These are phyloP conservation scores for Leccinum pallidistipes DNA, from an alignment of 1,284 basidiomycete genomes.

Conservation along the genomic window DNA sequence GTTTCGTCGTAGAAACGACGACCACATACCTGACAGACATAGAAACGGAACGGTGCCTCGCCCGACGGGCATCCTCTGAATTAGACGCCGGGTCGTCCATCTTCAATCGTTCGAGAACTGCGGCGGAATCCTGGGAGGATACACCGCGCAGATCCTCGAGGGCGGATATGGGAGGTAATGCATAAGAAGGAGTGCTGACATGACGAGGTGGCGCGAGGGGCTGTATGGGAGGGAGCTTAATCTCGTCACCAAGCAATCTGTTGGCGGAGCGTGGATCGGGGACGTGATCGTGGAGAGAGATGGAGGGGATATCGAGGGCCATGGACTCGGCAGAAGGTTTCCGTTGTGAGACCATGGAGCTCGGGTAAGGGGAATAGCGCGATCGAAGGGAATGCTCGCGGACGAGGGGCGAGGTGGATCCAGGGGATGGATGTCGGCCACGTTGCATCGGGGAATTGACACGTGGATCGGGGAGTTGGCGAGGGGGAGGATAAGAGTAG, in stretches of 20 bases:
- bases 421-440: constrained; percentile 27
- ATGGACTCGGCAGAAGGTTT: constrained; percentile 32
- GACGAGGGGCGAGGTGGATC: constrained; percentile 32
- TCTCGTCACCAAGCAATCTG: constrained; percentile 37
- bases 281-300: constrained; percentile 32
- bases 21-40: constrained; percentile 25
- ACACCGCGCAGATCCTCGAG: constrained; percentile 58
- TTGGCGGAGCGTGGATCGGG: constrained; percentile 19
- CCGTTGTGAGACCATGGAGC: constrained; percentile 28
- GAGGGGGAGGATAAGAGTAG: constrained; percentile 33
- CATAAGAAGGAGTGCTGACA: constrained; percentile 40
- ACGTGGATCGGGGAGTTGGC: constrained; percentile 32
- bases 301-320: constrained; percentile 46
- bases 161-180: constrained; percentile 66
- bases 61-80: constrained; percentile 25
- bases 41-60: constrained; percentile 38
- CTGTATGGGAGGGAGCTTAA: constrained; percentile 56
- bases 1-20: background rate
- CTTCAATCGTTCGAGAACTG: constrained; percentile 58
- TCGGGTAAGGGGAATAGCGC: constrained; percentile 47
- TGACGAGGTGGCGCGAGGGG: constrained; percentile 33
- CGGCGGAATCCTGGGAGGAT: constrained; percentile 54
- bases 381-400: constrained; percentile 32
- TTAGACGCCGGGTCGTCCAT: constrained; percentile 44
- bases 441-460: constrained; percentile 28